Evolutionary conservation across 2,329 filamentous ascomycete genomes (phyloP), one percentile per base, ranked within the genome.

Genomic region (Aspergillus oerlinghausenensis): DNA sequence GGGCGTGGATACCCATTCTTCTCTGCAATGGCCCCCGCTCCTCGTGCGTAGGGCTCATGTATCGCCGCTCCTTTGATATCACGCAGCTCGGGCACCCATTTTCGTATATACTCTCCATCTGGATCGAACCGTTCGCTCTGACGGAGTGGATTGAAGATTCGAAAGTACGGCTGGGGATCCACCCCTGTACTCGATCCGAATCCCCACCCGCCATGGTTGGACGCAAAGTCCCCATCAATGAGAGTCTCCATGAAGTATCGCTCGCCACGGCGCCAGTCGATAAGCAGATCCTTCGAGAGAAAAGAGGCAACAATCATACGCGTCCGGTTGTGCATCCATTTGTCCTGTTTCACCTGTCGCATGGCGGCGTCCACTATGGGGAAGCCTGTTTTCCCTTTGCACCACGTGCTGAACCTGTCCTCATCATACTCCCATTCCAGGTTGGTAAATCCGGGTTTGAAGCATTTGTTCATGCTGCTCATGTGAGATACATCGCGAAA

Each of bases 91-190:
- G 86, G 86, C 8, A 96, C 79, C 91, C 91, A 96, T 57, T 84
- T 84, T 40, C 88, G 81, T 55, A 96, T 95, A 70, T 93, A 96
- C 17, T 85, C 84, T 0, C 91, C 92, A 0, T 88, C 79, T 0
- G 82, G 77, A 68, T 96, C 92, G 65, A 95, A 96, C 73, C 88
- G 92, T 79, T 94, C 89, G 64, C 88, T 90, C 77, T 96, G 92
- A 19, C 90, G 75, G 48, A 91, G 70, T 0, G 92, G 92, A 66
- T 95, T 96, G 75, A 96, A 96, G 52, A 96, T 89, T 6, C 91
- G 82, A 61, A 96, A 96, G 70, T 95, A 96, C 0, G 92, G 91
- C 73, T 96, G 89, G 1, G 90, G 89, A 71, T 95, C 90, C 6
- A 92, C 89, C 1, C 90, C 88, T 0, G 86, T 87, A 19, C 81